Conservation (phyloP, 192 early-diverging fungal genomes). For the Jimgerdemannia lactiflua region DNA sequence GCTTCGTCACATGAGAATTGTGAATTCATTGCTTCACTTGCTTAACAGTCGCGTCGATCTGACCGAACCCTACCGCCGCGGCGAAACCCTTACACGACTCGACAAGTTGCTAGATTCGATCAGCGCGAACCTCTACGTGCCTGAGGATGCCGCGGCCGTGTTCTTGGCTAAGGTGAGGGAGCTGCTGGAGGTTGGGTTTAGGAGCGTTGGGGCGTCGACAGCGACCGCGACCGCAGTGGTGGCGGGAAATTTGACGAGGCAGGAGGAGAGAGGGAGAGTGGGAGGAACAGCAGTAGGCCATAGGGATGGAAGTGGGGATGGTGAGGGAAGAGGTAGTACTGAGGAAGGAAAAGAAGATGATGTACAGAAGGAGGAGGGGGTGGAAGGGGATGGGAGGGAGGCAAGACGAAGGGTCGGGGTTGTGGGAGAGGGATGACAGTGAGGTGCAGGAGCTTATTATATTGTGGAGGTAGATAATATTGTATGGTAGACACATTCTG, state of each 20-base stretch:
- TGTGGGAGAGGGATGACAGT: background rate
- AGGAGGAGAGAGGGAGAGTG: background rate
- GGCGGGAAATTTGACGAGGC: background rate
- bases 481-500: background rate
- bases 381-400: background rate
- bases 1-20: background rate
- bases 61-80: constrained; percentile 3
- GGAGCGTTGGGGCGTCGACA: background rate
- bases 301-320: background rate
- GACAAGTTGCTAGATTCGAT: constrained; percentile 65
- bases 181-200: background rate
- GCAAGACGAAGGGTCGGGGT: background rate
- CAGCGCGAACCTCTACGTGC: constrained; percentile 2
- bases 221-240: too few relatives aligned
- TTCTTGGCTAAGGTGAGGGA: background rate
- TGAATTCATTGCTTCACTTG: background rate
- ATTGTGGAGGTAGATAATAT: too few relatives aligned
- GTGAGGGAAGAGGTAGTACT: background rate
- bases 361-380: background rate
- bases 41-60: constrained; percentile 18
- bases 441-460: background rate
- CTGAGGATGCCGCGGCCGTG: background rate
- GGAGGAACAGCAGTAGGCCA: background rate
- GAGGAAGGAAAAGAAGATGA: background rate
- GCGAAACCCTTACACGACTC: constrained; percentile 36